Base-by-base conservation (phyloP, 2,329 filamentous ascomycete species). In the Gliomastix tumulicola region DNA sequence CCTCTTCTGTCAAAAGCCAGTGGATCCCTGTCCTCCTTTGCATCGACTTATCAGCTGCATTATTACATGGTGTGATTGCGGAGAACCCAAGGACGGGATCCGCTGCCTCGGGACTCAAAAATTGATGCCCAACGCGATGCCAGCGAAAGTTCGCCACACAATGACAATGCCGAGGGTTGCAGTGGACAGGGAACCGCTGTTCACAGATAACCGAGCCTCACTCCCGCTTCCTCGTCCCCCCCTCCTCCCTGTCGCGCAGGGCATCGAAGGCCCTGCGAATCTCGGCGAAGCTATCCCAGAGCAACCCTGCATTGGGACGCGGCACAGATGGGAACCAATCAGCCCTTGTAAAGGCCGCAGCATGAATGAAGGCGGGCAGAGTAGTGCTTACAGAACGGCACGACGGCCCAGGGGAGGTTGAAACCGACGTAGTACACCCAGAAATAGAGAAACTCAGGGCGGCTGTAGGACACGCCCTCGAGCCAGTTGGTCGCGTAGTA, bases 401-500 rank as follows among this genome's bases (percentile, higher is more conserved):
- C 64, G 2, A 78, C 45, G 2, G 64, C 69, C 78, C 78, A 82
- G 1, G 76, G 74, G 13, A 67, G 50, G 48, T 82, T 82, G 52
- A 79, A 71, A 3, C 69, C 71, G 6, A 75, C 60, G 42, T 77
- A 82, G 46, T 82, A 82, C 15, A 74, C 59, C 76, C 76, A 82
- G 47, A 73, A 79, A 46, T 82, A 82, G 21, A 74, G 50, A 17
- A 63, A 57, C 55, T 82, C 78, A 2, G 77, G 77, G 18, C 78
- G 66, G 45, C 71, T 76, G 48, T 76, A 72, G 16, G 60, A 60
- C 17, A 63, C 54, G 4, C 67, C 71, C 41, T 76, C 73, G 34
- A 63, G 60, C 37, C 67, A 58, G 50, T 70, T 74, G 13, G 78
- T 82, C 3, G 68, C 57, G 49, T 76, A 80, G 59, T 82, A 82